Evolutionary conservation across 2,329 filamentous ascomycete genomes (phyloP).

Genomic region (Cyclaneusma minus): DNA sequence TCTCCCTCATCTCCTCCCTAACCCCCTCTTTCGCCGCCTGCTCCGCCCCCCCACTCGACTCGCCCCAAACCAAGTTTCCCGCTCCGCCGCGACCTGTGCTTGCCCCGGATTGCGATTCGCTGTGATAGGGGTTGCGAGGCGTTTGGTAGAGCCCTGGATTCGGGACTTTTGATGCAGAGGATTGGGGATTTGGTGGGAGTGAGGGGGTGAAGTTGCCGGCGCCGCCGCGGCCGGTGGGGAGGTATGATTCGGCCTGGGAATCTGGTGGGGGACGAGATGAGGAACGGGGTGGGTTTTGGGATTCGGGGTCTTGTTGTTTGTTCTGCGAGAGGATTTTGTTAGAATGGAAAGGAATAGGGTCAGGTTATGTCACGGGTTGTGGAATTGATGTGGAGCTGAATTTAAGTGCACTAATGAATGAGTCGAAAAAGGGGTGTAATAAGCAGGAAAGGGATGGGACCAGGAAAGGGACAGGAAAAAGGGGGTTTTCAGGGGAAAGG

Average conservation of each 20-base stretch:
- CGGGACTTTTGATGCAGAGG: background rate
- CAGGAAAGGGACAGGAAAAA: background rate
- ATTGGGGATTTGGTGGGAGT: constrained; percentile 2
- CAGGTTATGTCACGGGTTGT: constrained; percentile 20
- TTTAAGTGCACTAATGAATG: constrained; percentile 3
- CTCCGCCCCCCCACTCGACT: constrained; percentile 10
- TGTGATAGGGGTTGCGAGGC: constrained; percentile 5
- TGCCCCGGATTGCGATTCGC: constrained; percentile 4
- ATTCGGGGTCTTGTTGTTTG: constrained; percentile 21
- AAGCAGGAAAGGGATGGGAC: background rate
- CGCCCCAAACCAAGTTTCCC: constrained; percentile 29
- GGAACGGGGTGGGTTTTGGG: constrained; percentile 11
- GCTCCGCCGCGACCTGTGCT: constrained; percentile 32
- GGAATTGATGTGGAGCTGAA: constrained; percentile 1
- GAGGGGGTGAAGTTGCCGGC: constrained; percentile 38
- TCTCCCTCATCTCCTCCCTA: constrained; percentile 19
- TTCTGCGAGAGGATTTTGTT: constrained; percentile 4
- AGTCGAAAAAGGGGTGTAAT: background rate
- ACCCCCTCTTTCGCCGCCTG: constrained; percentile 13
- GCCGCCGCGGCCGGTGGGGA: constrained; percentile 37
- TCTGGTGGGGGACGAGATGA: constrained; percentile 10
- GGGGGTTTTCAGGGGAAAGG: constrained; percentile 10
- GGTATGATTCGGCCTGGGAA: constrained; percentile 22
- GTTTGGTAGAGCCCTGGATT: constrained; percentile 1
- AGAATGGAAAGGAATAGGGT: constrained; percentile 4